Percentiles rank a stretch among this genome's conserved stretches.
Conservation (phyloP, 805 yeast genomes). For the Starmerella vaccinii region DNA sequence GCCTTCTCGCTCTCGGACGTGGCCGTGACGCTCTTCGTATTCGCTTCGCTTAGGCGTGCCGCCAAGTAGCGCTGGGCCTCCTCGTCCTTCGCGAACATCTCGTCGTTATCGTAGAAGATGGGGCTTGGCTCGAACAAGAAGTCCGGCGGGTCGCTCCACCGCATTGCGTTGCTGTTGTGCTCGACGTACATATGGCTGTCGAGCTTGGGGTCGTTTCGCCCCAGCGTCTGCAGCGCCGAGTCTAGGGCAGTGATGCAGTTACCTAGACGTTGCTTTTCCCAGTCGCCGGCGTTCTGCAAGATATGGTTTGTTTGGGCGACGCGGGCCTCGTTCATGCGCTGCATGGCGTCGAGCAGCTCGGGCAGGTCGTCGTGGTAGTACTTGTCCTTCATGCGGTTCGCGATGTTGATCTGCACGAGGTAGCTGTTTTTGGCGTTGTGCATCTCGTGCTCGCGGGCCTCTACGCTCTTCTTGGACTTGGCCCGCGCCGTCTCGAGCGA, state of each 20-base stretch:
- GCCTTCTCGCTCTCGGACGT: slow-evolving; percentile 19
- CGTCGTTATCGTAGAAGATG: slow-evolving; percentile 95
- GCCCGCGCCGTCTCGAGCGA: slow-evolving; percentile 70
- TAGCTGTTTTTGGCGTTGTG: slow-evolving; percentile 77
- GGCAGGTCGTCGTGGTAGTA: slow-evolving; percentile 89
- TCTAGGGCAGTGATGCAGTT: slow-evolving; percentile 36
- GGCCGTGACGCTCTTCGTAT: slow-evolving; percentile 30
- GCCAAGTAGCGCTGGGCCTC: slow-evolving; percentile 30
- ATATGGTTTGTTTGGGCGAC: slow-evolving; percentile 61
- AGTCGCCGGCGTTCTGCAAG: slow-evolving; percentile 46
- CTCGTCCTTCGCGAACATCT: slow-evolving; percentile 42
- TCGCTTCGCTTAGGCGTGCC: slow-evolving; percentile 32
- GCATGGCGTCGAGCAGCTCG: slow-evolving; percentile 72
- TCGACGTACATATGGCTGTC: slow-evolving; percentile 88
- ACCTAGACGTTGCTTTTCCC: slow-evolving; percentile 50
- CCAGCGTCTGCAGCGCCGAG: slow-evolving; percentile 45
- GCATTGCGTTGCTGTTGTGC: slow-evolving; percentile 49
- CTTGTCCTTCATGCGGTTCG: slow-evolving; percentile 87
- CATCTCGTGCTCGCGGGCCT: slow-evolving; percentile 68
- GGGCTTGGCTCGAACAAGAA: slow-evolving; percentile 77
- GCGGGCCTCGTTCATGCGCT: slow-evolving; percentile 71
- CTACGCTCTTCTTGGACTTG: slow-evolving; percentile 56
- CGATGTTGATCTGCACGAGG: slow-evolving; percentile 66
- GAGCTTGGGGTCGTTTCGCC: slow-evolving; percentile 58
- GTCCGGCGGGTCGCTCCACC: slow-evolving; percentile 81